phyloP scores from a whole-genome alignment of 2,329 filamentous ascomycete species.

The Phaeophleospora eucalypticola region DNA sequence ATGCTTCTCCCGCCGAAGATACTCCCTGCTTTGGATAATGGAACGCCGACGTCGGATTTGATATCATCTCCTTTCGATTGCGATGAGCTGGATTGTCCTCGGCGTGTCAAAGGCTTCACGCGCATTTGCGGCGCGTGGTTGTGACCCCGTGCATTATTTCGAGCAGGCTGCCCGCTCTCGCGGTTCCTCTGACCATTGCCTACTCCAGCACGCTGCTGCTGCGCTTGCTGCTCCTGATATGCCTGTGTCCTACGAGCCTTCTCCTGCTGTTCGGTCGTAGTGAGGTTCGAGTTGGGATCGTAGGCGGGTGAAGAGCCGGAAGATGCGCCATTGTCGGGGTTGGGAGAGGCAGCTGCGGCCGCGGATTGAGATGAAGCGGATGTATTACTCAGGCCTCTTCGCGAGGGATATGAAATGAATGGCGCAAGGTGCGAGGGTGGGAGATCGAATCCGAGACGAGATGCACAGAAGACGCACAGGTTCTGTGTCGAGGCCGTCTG shows the following conservation, averaged over 20 bases:
- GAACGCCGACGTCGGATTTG: no score
- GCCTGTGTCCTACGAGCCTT: conserved; percentile 11
- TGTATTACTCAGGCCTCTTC: conserved; percentile 16
- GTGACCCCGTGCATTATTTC: no score
- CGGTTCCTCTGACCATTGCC: conserved; percentile 1
- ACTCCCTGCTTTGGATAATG: no score
- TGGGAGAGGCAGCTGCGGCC: conserved; percentile 3
- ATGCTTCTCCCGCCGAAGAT: no score
- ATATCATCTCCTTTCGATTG: no score
- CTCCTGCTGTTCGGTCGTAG: conserved; percentile 21
- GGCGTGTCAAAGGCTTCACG: no score
- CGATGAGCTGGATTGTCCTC: no score
- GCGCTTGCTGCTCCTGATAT: conserved; percentile 7
- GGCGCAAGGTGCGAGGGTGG: conserved; percentile 11
- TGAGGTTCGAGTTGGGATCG: conserved; percentile 23
- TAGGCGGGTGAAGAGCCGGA: conserved; percentile 6
- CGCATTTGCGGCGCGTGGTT: no score
- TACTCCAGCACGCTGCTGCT: conserved; percentile 1
- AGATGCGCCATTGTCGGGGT: conserved; percentile 3
- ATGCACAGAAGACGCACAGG: conserved; percentile 34
- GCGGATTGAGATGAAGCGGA: conserved; percentile 10
- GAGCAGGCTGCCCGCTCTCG: no score
- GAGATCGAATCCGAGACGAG: conserved; percentile 22
- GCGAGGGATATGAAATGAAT: conserved; percentile 3
- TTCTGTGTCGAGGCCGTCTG: conserved; percentile 29